These are phyloP conservation scores for Clarireedia monteithiana DNA, from an alignment of 2,329 filamentous ascomycete species.

Conservation along the genomic window DNA sequence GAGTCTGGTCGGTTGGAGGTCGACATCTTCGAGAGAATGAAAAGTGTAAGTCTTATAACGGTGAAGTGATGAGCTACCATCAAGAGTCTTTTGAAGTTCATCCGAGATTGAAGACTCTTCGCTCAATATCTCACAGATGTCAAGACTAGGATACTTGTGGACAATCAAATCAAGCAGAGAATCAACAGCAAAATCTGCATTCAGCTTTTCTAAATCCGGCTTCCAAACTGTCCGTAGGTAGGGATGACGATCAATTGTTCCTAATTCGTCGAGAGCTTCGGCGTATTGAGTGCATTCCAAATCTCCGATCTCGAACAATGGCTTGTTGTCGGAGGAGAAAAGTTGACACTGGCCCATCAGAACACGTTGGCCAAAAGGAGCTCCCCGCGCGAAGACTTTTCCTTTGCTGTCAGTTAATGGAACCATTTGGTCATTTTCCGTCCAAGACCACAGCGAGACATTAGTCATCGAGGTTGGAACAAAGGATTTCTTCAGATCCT, in stretches of 20 bases:
- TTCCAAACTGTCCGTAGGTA: conserved; percentile 5
- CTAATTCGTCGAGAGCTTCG: not conserved
- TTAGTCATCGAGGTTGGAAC: not conserved
- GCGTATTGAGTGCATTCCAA: not conserved
- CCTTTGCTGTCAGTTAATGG: not conserved
- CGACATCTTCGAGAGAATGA: not conserved
- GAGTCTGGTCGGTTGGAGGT: not conserved
- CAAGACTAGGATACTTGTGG: not conserved
- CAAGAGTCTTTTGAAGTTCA: not conserved
- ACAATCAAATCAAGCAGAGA: conserved; percentile 1
- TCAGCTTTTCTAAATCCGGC: not conserved
- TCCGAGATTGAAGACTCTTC: not conserved
- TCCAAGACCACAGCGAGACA: not conserved
- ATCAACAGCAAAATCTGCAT: not conserved
- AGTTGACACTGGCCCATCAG: not conserved
- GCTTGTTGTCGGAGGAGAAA: not conserved
- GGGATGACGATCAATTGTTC: conserved; percentile 1
- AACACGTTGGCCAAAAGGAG: not conserved
- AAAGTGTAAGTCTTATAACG: not conserved
- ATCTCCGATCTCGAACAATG: not conserved
- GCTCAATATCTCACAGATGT: not conserved
- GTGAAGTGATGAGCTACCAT: not conserved
- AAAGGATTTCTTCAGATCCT: not conserved
- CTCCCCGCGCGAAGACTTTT: not conserved
- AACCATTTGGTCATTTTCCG: not conserved